Conservation (phyloP, 345 rosid species). For the Rhodamnia rubescens region DNA sequence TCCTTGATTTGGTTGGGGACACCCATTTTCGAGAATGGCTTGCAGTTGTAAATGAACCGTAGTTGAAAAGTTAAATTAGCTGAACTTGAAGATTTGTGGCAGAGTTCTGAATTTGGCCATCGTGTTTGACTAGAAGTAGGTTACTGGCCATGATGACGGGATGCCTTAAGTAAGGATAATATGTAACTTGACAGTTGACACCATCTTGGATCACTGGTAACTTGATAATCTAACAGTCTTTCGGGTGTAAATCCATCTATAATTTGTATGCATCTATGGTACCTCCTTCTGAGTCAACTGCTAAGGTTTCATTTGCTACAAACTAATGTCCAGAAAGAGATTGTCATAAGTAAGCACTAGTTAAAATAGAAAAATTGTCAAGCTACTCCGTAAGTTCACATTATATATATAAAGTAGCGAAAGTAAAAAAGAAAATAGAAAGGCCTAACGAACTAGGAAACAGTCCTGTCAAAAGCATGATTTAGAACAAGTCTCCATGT, state of each 20-base stretch:
- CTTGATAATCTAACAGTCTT: not conserved
- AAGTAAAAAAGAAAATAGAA: not conserved
- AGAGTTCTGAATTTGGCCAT: not conserved
- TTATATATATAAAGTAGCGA: not conserved
- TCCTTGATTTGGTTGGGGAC: not conserved
- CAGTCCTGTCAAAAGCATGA: not conserved
- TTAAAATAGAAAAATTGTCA: not conserved
- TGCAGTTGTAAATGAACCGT: not conserved
- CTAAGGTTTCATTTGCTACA: not conserved
- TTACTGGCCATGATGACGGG: not conserved
- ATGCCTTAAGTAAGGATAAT: not conserved
- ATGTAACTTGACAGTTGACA: not conserved
- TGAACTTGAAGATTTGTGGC: not conserved
- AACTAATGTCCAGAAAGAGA: not conserved
- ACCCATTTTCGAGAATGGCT: not conserved
- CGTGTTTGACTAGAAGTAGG: not conserved
- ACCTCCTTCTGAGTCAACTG: not conserved
- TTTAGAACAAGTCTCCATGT: not conserved
- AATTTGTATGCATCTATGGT: not conserved
- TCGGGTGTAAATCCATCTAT: not conserved
- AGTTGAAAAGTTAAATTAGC: not conserved
- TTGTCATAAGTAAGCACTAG: not conserved
- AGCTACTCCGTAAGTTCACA: not conserved
- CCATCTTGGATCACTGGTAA: not conserved
- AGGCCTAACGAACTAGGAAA: not conserved